Percentiles rank a stretch among this genome's conserved stretches.
These are phyloP conservation scores for Phalaenopsis aphrodite DNA, from an alignment of 106 monocot genomes.

Conservation along the genomic window DNA sequence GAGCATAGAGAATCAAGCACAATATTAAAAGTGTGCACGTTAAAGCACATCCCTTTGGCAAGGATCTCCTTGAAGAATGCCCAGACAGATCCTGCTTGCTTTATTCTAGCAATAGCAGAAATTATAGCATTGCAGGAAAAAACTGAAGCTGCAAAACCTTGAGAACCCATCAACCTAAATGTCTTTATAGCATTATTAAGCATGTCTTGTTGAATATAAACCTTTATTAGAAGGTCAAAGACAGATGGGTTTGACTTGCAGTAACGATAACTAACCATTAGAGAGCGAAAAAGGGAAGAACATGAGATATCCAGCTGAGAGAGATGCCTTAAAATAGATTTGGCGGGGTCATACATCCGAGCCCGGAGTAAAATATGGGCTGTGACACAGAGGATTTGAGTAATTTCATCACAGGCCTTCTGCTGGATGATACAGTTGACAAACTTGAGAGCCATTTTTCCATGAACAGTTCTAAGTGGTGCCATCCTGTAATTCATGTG, in stretches of 20 bases:
- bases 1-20: slow-evolving; percentile 39
- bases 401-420: slow-evolving; percentile 18
- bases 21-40: slow-evolving; percentile 46
- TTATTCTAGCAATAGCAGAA: slow-evolving; percentile 22
- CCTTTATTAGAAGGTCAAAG: slow-evolving; percentile 46
- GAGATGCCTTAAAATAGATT: slow-evolving; percentile 32
- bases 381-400: slow-evolving; percentile 28
- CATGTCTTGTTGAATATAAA: slow-evolving; percentile 30
- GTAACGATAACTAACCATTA: slow-evolving; percentile 27
- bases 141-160: slow-evolving; percentile 36
- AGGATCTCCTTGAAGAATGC: slow-evolving; percentile 33
- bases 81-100: slow-evolving; percentile 24
- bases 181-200: slow-evolving; percentile 17
- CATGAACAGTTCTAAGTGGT: slow-evolving; percentile 34
- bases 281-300: slow-evolving; percentile 21
- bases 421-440: slow-evolving; percentile 32
- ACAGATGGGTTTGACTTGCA: slow-evolving; percentile 40
- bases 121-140: slow-evolving; percentile 53
- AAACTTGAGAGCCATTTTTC: slow-evolving; percentile 22
- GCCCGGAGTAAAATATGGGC: slow-evolving; percentile 37
- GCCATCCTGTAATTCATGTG: slow-evolving; percentile 36
- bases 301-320: slow-evolving; percentile 10
- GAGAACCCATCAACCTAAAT: slow-evolving; percentile 33
- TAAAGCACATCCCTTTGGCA: slow-evolving; percentile 26
- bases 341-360: slow-evolving; percentile 38